phyloP scores from a whole-genome alignment of 2,329 filamentous ascomycete genomes.

The Xylaria sp. region DNA sequence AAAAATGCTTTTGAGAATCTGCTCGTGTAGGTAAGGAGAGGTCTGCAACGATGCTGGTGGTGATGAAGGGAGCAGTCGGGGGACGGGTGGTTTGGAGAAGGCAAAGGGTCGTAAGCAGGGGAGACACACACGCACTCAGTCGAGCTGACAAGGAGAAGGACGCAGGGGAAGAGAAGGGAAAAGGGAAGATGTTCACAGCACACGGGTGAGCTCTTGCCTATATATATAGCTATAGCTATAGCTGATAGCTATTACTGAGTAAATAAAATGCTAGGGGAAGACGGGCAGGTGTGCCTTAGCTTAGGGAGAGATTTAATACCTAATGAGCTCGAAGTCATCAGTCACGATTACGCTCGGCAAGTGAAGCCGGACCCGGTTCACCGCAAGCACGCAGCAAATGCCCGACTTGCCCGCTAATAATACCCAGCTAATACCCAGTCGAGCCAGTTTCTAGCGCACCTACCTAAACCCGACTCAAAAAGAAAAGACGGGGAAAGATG shows the following conservation, averaged over 20 bases:
- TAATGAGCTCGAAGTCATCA: conserved; percentile 4
- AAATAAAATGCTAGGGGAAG: background rate
- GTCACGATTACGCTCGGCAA: conserved; percentile 14
- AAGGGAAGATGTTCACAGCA: background rate
- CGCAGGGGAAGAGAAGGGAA: background rate
- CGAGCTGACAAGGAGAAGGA: background rate
- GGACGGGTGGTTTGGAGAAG: background rate
- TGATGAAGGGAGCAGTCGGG: background rate
- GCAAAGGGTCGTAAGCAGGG: background rate
- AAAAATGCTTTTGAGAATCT: background rate
- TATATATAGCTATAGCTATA: conserved; percentile 4
- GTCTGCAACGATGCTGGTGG: background rate
- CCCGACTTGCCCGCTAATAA: conserved; percentile 4
- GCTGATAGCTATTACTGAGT: background rate
- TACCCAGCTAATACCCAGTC: too few species aligned
- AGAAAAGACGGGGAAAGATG: conserved; percentile 1
- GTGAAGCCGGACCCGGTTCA: conserved; percentile 16
- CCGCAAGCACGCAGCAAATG: conserved; percentile 4
- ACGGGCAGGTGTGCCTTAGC: conserved; percentile 2
- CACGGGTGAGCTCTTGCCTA: conserved; percentile 4
- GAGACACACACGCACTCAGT: background rate
- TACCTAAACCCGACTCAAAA: conserved; percentile 3
- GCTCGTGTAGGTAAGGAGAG: background rate
- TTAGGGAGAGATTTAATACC: conserved; percentile 7
- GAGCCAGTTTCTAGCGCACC: background rate